Evolutionary conservation across 768 basidiomycete species (phyloP), one percentile per base, ranked within the genome.

Genomic region (Termitomyces sp.): DNA sequence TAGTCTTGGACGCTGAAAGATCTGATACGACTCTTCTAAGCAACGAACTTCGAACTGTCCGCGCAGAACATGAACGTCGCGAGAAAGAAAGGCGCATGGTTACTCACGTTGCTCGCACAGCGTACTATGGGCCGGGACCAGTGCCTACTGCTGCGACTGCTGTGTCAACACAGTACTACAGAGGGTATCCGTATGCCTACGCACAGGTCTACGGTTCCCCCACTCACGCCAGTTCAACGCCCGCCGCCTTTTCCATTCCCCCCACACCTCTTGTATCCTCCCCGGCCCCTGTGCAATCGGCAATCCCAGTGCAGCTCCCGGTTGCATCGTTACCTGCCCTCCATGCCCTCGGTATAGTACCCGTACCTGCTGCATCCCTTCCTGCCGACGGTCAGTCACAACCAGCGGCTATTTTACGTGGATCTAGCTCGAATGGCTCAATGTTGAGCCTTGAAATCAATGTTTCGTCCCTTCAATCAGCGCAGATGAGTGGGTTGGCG

Each of bases 401-500:
- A 63, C 87, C 89, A 0, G 79, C 86, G n/a, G 90, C 88, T n/a
- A 80, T 92, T 16, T 74, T 92, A 51, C 81, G 85, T 40, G 85
- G 88, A 30, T 85, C 87, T 1, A 83, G 84, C 3, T 80, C 83
- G 7, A 85, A 89, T 64, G 89, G 89, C 13, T 79, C 81, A 20
- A 84, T 87, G 77, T 70, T 91, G 58, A 87, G 80, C 66, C 72
- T 93, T 54, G 90, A 92, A 61, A 88, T 93, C 66, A 91, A 92
- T 59, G 83, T 91, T 30, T 84, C 85, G 16, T 70, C 86, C 20
- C 74, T 93, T 55, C 86, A 90, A 68, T 77, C 83, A 18, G 75
- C 81, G n/a, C 90, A 92, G 65, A 86, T 88, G 84, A 88, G 79
- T 66, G 88, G 88, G 14, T 64, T 91, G 62, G 87, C 87, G 20